phyloP scores from a whole-genome alignment of 2,329 filamentous ascomycete species.

The Ceratocystis cubensis region DNA sequence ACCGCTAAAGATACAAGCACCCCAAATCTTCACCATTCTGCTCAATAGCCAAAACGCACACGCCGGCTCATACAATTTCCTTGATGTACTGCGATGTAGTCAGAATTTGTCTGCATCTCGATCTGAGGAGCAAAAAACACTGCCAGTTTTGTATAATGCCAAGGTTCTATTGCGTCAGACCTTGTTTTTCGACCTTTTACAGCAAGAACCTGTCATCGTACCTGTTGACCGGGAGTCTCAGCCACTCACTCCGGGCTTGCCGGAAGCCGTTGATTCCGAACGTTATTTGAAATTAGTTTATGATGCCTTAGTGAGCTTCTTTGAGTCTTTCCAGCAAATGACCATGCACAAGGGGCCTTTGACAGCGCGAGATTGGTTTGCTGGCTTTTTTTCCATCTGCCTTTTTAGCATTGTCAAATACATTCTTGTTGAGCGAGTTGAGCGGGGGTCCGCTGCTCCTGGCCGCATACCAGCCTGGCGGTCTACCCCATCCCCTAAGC shows the following conservation, averaged over 20 bases:
- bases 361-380: slow-evolving; percentile 37
- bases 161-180: slow-evolving; percentile 45
- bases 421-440: slow-evolving; percentile 31
- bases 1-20: slow-evolving; percentile 32
- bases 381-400: slow-evolving; percentile 42
- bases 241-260: slow-evolving; percentile 23
- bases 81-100: slow-evolving; percentile 40
- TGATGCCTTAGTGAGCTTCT: slow-evolving; percentile 39
- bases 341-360: slow-evolving; percentile 31
- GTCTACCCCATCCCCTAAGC: slow-evolving; percentile 21
- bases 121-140: slow-evolving; percentile 36
- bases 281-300: slow-evolving; percentile 38
- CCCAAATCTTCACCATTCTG: slow-evolving; percentile 39
- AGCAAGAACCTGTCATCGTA: slow-evolving; percentile 33
- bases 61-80: slow-evolving; percentile 39
- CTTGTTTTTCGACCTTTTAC: slow-evolving; percentile 41
- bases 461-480: slow-evolving; percentile 5
- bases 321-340: slow-evolving; percentile 40
- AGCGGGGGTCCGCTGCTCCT: slow-evolving; percentile 32
- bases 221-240: slow-evolving; percentile 29
- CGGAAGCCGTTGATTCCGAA: slow-evolving; percentile 36
- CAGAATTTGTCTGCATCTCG: slow-evolving; percentile 38
- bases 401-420: slow-evolving; percentile 46
- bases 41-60: slow-evolving; percentile 41
- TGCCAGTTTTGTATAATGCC: slow-evolving; percentile 40